Evolutionary conservation across 2,329 filamentous ascomycete genomes (phyloP), one percentile per base, ranked within the genome.

Genomic region (Penicillium capsulatum): DNA sequence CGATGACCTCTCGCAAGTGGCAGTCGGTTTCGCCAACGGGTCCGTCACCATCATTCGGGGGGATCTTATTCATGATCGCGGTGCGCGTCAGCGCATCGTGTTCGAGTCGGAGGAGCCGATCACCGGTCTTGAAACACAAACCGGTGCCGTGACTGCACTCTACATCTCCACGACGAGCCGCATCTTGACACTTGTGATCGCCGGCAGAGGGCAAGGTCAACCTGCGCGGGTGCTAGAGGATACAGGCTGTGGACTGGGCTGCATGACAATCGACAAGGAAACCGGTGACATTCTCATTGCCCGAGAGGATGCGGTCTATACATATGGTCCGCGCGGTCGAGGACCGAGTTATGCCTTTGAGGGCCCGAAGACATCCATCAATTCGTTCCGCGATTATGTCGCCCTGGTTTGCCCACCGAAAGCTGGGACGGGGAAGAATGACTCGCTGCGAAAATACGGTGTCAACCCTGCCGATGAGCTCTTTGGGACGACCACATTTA

Each of bases 21-120:
- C 91, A 3, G 85, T 97, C 5, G 94, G 92, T 4, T 98, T 98
- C 61, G 92, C 84, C 9, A 97, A 98, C 65, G 92, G 92, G 6
- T 82, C 90, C 1, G 91, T 98, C 9, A 94, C 89, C 0, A 82
- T 98, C 17, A 86, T 98, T 41, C 80, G 92, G 42, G 92, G 94
- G 45, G 92, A 98, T 61, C 73, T 98, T 34, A 86, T 98, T 54
- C 89, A 98, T 63, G 92, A 98, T 63, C 81, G 92, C 41, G 92
- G 94, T 15, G 89, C 91, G 8, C 89, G 88, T 61, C 92, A 98
- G 64, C 81, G 92, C 37, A 92, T 91, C 22, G 87, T 98, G 7
- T 92, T 94, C 67, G 92, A 98, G 61, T 95, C 90, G 0, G 90
- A 97, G 55, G 92, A 98, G 62, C 94, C 92, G 0, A 82, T 98